Base-by-base conservation (phyloP, 345 rosid genomes). In the Clausena lansium region DNA sequence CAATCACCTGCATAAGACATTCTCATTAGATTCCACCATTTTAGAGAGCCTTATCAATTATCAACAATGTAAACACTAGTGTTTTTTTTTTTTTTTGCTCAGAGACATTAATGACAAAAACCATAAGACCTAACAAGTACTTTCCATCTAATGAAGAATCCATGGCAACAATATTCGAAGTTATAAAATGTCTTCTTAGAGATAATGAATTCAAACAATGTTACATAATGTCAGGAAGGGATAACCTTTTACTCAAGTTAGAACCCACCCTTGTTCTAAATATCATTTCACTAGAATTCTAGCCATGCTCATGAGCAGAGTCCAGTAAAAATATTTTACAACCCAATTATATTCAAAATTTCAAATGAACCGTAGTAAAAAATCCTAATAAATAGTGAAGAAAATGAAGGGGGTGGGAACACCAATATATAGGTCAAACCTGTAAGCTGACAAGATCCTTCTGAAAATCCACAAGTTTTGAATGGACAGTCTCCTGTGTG, bases 381-480 rank as follows among this genome's bases (percentile, higher is more conserved):
- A 39, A 36, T 74, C 68, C 20, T 61, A 7, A 71, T 33, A 1
- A n/a, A 11, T 67, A 67, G 7, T 35, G 33, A 33, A 55, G 39
- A 15, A 14, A 50, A 61, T 39, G 33, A 57, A 8, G 9, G 60
- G 39, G 58, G 65, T 7, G 9, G 20, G 14, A 54, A 67, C 59
- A 45, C 68, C 47, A 73, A 24, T 10, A 24, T 47, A 81, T 9
- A 57, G 30, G 55, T 71, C 83, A 78, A 75, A 91, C 99, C 97
- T 94, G 97, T 60, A 92, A 54, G 76, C 86, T 88, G 78, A 90
- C 87, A 28, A 94, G 93, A 70, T 85, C 86, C 57, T 82, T 84
- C 70, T 92, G 97, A 80, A 96, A 96, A 80, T 88, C 89, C 75
- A 89, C 81, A 30, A 96, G 98, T 81, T 92, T 89, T 25, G 91